Conservation (phyloP, 192 early-diverging fungal genomes). For the Coemansia aciculifera region DNA sequence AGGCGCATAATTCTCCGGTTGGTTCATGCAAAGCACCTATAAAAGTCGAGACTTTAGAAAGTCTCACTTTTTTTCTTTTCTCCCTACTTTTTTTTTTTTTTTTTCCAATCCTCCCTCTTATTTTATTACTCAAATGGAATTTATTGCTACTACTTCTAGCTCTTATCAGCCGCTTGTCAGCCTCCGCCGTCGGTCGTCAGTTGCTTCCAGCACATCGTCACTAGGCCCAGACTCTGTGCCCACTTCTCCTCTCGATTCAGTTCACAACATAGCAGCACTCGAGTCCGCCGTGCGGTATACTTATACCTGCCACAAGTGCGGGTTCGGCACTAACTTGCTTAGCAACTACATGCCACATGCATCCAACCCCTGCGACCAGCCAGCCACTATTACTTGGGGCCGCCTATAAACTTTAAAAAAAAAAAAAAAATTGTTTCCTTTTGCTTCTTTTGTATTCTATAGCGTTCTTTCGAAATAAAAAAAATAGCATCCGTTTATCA, state of each 20-base stretch:
- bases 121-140: conserved; percentile 13
- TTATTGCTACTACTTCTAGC: conserved; percentile 14
- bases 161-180: conserved; percentile 47
- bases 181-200: conserved; percentile 38
- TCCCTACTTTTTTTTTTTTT: background rate
- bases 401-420: conserved; percentile 20
- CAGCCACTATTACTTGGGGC: conserved; percentile 28
- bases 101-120: background rate
- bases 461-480: conserved; percentile 2
- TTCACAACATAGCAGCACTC: too few species aligned
- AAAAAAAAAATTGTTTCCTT: conserved; percentile 10
- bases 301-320: conserved; percentile 44
- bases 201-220: conserved; percentile 18
- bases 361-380: conserved; percentile 46
- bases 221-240: conserved; percentile 3
- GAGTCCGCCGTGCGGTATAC: conserved; percentile 35
- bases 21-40: background rate
- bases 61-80: background rate
- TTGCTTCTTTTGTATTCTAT: conserved; percentile 4
- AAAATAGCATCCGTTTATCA: background rate
- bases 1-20: background rate
- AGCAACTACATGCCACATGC: conserved; percentile 48
- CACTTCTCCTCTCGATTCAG: conserved; percentile 21
- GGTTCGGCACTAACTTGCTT: conserved; percentile 48
- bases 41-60: background rate